Evolutionary conservation across 169 alveolate genomes (phyloP).

Genomic region (Plasmodium billcollinsi): DNA sequence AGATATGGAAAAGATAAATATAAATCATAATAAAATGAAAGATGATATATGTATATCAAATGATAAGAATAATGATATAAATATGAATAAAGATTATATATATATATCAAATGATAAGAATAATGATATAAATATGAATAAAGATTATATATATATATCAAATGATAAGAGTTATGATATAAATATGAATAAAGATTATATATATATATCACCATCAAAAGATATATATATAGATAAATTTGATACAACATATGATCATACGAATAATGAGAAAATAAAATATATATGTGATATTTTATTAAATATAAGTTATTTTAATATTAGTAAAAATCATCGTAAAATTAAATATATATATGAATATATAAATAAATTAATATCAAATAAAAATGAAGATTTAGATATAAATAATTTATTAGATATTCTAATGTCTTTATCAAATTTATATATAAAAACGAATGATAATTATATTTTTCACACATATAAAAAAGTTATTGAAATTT

Average conservation of each 20-base stretch:
- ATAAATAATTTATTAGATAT: slow-evolving; percentile 5
- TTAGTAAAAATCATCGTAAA: slow-evolving; percentile 60
- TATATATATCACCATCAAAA: slow-evolving; percentile 28
- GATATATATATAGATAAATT: slow-evolving; percentile 11
- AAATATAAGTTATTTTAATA: slow-evolving; percentile 49
- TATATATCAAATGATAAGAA: neutral
- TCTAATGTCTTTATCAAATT: slow-evolving; percentile 45
- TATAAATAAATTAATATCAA: slow-evolving; percentile 20
- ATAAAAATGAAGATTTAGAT: neutral
- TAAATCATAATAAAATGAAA: neutral
- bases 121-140: slow-evolving; percentile 40
- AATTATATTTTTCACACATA: slow-evolving; percentile 53
- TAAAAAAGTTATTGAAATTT: slow-evolving; percentile 14
- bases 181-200: slow-evolving; percentile 47
- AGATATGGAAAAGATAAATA: neutral
- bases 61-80: neutral
- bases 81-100: slow-evolving; percentile 44
- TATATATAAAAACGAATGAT: slow-evolving; percentile 44
- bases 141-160: neutral
- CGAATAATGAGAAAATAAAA: neutral
- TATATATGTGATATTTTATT: slow-evolving; percentile 31
- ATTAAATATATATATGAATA: slow-evolving; percentile 39
- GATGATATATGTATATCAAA: neutral
- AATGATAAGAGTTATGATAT: neutral
- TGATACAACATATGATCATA: neutral